phyloP scores from a whole-genome alignment of 768 basidiomycete species.

The Kockovaella imperatae region DNA sequence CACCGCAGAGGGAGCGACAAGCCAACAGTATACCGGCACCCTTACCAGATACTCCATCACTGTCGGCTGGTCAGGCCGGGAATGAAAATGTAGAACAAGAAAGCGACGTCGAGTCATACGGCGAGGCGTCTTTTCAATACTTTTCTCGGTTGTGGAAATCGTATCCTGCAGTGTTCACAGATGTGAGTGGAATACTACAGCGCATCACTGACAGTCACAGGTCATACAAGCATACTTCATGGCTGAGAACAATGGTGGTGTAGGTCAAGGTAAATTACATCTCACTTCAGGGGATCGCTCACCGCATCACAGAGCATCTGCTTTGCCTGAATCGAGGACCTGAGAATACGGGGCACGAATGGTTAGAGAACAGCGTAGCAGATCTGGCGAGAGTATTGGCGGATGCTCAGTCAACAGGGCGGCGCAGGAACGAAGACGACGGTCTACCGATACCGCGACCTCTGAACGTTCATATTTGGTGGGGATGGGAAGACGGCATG shows the following conservation, averaged over 20 bases:
- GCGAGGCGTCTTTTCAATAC: too few species aligned
- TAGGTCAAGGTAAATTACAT: conserved; percentile 25
- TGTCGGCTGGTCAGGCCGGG: background rate
- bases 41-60: background rate
- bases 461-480: conserved; percentile 30
- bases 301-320: conserved; percentile 24
- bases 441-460: background rate
- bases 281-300: background rate
- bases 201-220: conserved; percentile 6
- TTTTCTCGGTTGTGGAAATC: background rate
- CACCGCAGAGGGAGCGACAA: too few species aligned
- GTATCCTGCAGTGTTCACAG: background rate
- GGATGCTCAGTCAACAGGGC: conserved; percentile 5
- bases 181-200: background rate
- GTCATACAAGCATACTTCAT: conserved; percentile 18
- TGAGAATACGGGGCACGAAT: conserved; percentile 31
- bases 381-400: conserved; percentile 12
- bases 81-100: conserved; percentile 1
- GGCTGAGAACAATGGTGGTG: conserved; percentile 27
- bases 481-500: conserved; percentile 37
- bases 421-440: background rate
- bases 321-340: conserved; percentile 34
- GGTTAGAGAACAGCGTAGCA: conserved; percentile 20
- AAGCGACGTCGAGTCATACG: background rate
- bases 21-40: background rate